Conservation (phyloP, 441 rosid genomes). For the Corymbia citriodora region DNA sequence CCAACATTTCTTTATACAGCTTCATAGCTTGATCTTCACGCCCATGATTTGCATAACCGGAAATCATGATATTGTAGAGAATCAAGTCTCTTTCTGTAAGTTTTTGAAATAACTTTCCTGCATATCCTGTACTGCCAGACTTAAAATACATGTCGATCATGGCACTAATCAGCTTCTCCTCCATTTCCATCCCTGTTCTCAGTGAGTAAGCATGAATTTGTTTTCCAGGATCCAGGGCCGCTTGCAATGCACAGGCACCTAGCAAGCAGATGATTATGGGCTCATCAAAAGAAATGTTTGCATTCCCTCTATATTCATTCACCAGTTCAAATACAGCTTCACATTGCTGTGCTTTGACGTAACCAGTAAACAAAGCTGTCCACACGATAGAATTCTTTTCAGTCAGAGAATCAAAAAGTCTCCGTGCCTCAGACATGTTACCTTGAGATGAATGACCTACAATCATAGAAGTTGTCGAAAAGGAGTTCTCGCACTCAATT, state of each 20-base stretch:
- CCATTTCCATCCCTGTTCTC: conserved; percentile 40
- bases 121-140: conserved; percentile 56
- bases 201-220: conserved; percentile 59
- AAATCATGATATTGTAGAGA: conserved; percentile 68
- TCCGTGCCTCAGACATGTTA: conserved; percentile 53
- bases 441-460: conserved; percentile 53
- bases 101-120: conserved; percentile 40
- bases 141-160: conserved; percentile 66
- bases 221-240: conserved; percentile 52
- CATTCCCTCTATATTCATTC: conserved; percentile 36
- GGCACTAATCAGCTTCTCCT: conserved; percentile 49
- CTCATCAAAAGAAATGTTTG: conserved; percentile 32
- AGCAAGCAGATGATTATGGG: conserved; percentile 51
- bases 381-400: conserved; percentile 55
- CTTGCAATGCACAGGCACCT: conserved; percentile 67
- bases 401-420: conserved; percentile 43
- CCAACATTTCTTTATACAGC: conserved; percentile 50
- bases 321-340: conserved; percentile 51
- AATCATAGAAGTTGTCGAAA: conserved; percentile 55
- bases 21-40: conserved; percentile 34
- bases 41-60: conserved; percentile 66
- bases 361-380: conserved; percentile 71
- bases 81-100: conserved; percentile 35
- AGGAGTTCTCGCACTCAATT: conserved; percentile 29
- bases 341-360: conserved; percentile 36